Conservation (phyloP, 2,329 filamentous ascomycete genomes). For the Monosporascus cannonballus region DNA sequence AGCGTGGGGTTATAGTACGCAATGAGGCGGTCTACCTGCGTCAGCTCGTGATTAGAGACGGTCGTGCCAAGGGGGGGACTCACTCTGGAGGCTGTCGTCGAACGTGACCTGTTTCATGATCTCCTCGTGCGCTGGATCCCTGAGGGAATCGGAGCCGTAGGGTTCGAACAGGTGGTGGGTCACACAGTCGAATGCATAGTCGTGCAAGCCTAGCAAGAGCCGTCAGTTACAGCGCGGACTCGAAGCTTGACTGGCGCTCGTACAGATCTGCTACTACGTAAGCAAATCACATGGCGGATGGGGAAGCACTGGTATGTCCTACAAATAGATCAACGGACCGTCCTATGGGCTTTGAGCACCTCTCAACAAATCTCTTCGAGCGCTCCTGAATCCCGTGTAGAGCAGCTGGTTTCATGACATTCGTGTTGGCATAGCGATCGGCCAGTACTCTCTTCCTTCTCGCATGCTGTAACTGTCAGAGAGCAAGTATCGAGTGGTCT, state of each 20-base stretch:
- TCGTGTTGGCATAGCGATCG: conserved; percentile 63
- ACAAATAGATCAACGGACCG: conserved; percentile 57
- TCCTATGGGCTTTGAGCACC: conserved; percentile 40
- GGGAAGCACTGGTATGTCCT: conserved; percentile 11
- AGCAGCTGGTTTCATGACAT: conserved; percentile 51
- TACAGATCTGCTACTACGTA: conserved; percentile 17
- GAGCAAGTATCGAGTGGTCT: no score
- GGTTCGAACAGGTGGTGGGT: conserved; percentile 66
- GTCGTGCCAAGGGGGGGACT: conserved; percentile 17
- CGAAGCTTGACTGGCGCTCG: not conserved
- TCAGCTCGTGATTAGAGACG: not conserved
- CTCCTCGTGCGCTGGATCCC: conserved; percentile 47
- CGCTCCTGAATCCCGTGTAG: conserved; percentile 52
- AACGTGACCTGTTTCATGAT: conserved; percentile 66
- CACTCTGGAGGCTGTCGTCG: conserved; percentile 62
- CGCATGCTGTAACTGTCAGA: conserved; percentile 43
- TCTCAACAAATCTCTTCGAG: conserved; percentile 47
- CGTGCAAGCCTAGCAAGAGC: conserved; percentile 41
- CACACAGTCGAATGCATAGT: conserved; percentile 64
- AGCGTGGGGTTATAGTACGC: conserved; percentile 50
- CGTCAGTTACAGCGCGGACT: conserved; percentile 10
- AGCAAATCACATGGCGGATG: conserved; percentile 4
- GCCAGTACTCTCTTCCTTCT: conserved; percentile 58
- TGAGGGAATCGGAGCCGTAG: conserved; percentile 55
- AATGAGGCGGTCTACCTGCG: conserved; percentile 49